A percentile compares a stretch with the other conserved stretches of the same genome.
These are phyloP conservation scores for Obelidium mucronatum DNA, from an alignment of 192 early-diverging fungal species.

Conservation along the genomic window DNA sequence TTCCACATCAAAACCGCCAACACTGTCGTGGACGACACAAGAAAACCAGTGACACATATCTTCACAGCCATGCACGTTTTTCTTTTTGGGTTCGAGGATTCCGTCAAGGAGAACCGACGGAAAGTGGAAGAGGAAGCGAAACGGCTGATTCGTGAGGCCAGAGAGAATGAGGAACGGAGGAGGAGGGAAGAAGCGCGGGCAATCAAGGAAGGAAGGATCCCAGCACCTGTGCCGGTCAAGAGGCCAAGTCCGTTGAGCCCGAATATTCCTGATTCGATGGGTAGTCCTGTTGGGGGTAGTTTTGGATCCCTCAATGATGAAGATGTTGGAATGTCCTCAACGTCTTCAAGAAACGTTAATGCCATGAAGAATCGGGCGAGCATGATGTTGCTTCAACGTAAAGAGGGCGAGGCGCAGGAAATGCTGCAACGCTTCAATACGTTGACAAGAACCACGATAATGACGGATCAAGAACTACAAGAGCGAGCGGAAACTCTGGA, in stretches of 20 bases:
- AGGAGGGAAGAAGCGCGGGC: slow-evolving; percentile 35
- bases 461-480: slow-evolving; percentile 24
- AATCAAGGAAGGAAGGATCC: slow-evolving; percentile 26
- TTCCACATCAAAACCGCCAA: not conserved
- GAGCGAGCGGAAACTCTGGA: slow-evolving; percentile 9
- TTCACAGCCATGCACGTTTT: slow-evolving; percentile 53
- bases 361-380: slow-evolving; percentile 21
- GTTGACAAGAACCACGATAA: slow-evolving; percentile 7
- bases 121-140: slow-evolving; percentile 46
- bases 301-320: not conserved
- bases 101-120: slow-evolving; percentile 46
- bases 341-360: not conserved
- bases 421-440: slow-evolving; percentile 44
- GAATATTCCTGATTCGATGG: not conserved
- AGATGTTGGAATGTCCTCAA: not conserved
- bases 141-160: slow-evolving; percentile 34
- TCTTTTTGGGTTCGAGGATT: slow-evolving; percentile 51
- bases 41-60: slow-evolving; percentile 46
- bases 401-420: slow-evolving; percentile 45
- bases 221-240: not conserved
- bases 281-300: not conserved
- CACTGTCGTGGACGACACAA: not conserved
- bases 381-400: slow-evolving; percentile 12
- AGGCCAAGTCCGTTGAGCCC: too few species aligned
- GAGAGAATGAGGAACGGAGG: slow-evolving; percentile 27